These are phyloP conservation scores for Lomentospora prolificans DNA, from an alignment of 2,329 filamentous ascomycete genomes.

Conservation along the genomic window DNA sequence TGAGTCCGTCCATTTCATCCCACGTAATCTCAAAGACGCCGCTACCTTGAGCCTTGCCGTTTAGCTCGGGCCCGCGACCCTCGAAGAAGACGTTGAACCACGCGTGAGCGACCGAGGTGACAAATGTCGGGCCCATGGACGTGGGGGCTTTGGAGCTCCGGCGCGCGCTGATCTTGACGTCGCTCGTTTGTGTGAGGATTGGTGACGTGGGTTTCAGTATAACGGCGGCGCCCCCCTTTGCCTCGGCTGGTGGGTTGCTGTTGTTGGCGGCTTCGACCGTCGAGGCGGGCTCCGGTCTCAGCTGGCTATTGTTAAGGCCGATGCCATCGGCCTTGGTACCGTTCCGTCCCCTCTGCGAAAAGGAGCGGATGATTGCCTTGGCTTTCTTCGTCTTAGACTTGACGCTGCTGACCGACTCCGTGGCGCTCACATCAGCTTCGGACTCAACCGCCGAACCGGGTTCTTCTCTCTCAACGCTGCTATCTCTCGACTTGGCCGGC, in stretches of 20 bases:
- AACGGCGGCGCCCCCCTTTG: conserved; percentile 51
- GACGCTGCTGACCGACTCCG: not conserved
- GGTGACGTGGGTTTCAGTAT: conserved; percentile 64
- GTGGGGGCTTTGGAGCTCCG: conserved; percentile 70
- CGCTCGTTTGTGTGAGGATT: conserved; percentile 66
- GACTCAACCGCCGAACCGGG: not conserved
- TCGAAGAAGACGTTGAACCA: conserved; percentile 98
- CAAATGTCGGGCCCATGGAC: conserved; percentile 74
- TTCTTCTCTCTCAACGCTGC: conserved; percentile 34
- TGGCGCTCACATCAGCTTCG: not conserved
- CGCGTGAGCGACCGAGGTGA: conserved; percentile 85
- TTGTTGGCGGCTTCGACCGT: not conserved
- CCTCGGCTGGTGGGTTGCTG: not conserved
- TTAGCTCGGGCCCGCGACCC: conserved; percentile 61
- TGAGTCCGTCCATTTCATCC: conserved; percentile 82
- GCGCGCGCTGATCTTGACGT: conserved; percentile 86
- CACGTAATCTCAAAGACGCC: conserved; percentile 52
- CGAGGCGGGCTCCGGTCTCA: not conserved
- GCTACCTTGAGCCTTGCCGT: conserved; percentile 54
- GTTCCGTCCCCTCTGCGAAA: not conserved
- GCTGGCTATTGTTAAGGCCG: not conserved
- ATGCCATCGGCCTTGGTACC: not conserved
- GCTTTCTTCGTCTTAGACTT: not conserved
- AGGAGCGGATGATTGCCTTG: not conserved
- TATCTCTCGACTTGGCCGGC: conserved; percentile 37